Percentiles rank a stretch among this genome's conserved stretches.
These are phyloP conservation scores for Fusarium armeniacum DNA, from an alignment of 2,329 filamentous ascomycete species.

Conservation along the genomic window DNA sequence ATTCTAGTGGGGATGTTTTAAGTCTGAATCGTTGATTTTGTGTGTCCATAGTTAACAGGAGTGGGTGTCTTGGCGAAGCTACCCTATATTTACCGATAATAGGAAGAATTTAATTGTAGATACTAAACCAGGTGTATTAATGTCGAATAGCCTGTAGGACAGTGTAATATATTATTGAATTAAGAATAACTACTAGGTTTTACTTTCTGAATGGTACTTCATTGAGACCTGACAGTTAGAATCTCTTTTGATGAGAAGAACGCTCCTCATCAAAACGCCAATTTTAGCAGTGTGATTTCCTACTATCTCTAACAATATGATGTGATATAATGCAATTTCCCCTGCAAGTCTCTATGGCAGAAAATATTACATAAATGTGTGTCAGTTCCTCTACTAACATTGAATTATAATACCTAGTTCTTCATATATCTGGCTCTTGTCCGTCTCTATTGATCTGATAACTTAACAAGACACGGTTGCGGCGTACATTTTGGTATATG, in stretches of 20 bases:
- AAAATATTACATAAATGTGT: accelerated
- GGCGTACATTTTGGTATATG: background rate
- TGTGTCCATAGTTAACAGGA: background rate
- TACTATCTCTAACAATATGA: too few species aligned
- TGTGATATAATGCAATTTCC: too few species aligned
- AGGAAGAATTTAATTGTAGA: accelerated
- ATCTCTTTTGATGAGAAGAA: too few species aligned
- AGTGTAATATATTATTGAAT: too few species aligned
- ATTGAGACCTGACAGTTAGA: too few species aligned
- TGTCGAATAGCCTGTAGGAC: background rate
- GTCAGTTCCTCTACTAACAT: background rate
- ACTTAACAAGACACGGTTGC: too few species aligned
- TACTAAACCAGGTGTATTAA: accelerated
- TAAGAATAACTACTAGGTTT: too few species aligned
- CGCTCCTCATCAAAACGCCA: too few species aligned
- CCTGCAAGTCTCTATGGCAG: too few species aligned
- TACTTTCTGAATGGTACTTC: too few species aligned
- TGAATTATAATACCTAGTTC: accelerated
- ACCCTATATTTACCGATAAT: background rate
- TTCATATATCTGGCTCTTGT: background rate
- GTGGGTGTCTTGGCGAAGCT: background rate
- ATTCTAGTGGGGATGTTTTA: too few species aligned
- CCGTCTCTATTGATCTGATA: background rate
- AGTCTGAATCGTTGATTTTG: background rate
- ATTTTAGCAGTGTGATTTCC: too few species aligned